phyloP scores from a whole-genome alignment of 2,329 filamentous ascomycete genomes.

The Coleophoma eucalyptorum region DNA sequence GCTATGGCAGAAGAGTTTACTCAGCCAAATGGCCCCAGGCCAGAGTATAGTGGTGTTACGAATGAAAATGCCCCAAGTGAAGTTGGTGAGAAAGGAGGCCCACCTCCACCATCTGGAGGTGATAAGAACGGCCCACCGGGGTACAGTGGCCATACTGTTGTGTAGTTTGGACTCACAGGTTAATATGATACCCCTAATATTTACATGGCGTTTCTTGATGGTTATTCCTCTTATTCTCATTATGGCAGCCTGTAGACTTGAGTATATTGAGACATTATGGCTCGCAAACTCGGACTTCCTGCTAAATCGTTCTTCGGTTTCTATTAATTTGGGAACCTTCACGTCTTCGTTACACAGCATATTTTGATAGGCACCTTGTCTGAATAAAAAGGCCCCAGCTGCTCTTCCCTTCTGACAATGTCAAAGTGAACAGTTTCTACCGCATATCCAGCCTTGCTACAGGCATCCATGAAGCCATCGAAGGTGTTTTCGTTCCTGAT shows the following conservation, averaged over 20 bases:
- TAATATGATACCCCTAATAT: too few species aligned
- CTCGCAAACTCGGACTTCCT: too few species aligned
- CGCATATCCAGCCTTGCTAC: constrained; percentile 34
- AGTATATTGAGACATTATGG: too few species aligned
- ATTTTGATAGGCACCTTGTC: constrained; percentile 57
- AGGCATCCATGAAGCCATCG: constrained; percentile 56
- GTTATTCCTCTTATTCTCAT: too few species aligned
- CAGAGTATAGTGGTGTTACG: constrained; percentile 63
- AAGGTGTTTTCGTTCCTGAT: constrained; percentile 70
- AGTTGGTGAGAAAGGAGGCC: constrained; percentile 19
- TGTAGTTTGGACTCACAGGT: not conserved
- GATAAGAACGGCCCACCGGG: not conserved
- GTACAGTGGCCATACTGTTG: not conserved
- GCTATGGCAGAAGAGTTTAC: constrained; percentile 74
- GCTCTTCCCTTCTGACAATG: constrained; percentile 33
- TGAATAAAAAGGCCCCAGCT: constrained; percentile 62
- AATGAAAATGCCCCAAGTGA: constrained; percentile 56
- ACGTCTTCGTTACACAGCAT: constrained; percentile 33
- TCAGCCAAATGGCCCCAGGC: constrained; percentile 68
- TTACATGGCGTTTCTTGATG: too few species aligned
- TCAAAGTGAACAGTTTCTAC: constrained; percentile 40
- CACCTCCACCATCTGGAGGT: not conserved
- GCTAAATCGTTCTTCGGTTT: too few species aligned
- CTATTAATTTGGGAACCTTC: not conserved
- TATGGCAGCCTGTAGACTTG: too few species aligned